Evolutionary conservation across 2,329 filamentous ascomycete genomes (phyloP).

Genomic region (Colletotrichum somersetense): DNA sequence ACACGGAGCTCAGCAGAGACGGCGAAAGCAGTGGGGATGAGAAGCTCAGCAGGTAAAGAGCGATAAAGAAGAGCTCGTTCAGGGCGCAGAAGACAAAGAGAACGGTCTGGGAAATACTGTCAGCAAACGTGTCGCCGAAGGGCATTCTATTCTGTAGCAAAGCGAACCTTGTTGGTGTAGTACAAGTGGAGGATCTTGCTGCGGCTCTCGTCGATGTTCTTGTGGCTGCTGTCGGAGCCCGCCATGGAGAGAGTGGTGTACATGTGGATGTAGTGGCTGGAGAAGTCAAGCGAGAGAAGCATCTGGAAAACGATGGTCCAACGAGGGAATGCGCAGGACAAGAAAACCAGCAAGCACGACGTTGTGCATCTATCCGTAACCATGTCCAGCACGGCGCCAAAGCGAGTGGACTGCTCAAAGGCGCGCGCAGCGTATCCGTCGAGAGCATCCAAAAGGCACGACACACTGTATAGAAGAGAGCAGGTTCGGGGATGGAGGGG

Average conservation of each 20-base stretch:
- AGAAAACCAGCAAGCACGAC: slow-evolving; percentile 91
- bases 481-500: slow-evolving; percentile 97
- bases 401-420: slow-evolving; percentile 93
- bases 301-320: slow-evolving; percentile 96
- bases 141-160: background rate
- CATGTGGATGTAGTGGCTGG: slow-evolving; percentile 99
- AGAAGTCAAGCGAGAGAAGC: slow-evolving; percentile 90
- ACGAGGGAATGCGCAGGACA: slow-evolving; percentile 92
- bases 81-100: slow-evolving; percentile 90
- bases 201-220: slow-evolving; percentile 89
- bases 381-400: slow-evolving; percentile 98
- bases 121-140: slow-evolving; percentile 21
- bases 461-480: slow-evolving; percentile 90
- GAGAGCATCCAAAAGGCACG: slow-evolving; percentile 93
- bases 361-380: slow-evolving; percentile 98
- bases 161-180: slow-evolving; percentile 90
- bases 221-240: slow-evolving; percentile 85
- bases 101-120: slow-evolving; percentile 72
- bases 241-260: slow-evolving; percentile 93
- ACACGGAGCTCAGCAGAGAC: slow-evolving; percentile 77
- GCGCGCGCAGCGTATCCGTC: slow-evolving; percentile 87
- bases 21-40: slow-evolving; percentile 90
- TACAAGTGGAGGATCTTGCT: slow-evolving; percentile 94
- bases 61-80: slow-evolving; percentile 98
- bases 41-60: slow-evolving; percentile 97